A percentile compares a stretch with the other conserved stretches of the same genome.
Evolutionary conservation across 73 alveolate genomes (phyloP).

Genomic region (Effrenium voratum): DNA sequence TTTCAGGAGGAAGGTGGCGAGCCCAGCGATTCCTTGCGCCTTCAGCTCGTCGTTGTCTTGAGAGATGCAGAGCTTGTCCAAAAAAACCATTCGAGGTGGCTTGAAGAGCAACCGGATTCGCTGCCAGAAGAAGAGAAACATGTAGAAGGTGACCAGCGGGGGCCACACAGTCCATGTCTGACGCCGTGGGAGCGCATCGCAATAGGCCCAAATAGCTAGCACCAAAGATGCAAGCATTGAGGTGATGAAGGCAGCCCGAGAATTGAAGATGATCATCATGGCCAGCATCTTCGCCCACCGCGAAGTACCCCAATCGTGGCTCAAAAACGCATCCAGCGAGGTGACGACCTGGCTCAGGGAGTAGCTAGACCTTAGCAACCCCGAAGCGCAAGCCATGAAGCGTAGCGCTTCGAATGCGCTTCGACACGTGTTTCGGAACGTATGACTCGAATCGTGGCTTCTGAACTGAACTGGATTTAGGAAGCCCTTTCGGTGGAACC

Average conservation of each 20-base stretch:
- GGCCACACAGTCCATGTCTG: background rate
- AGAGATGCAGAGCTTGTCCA: slow-evolving; percentile 38
- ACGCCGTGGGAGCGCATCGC: background rate
- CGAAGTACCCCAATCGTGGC: slow-evolving; percentile 61
- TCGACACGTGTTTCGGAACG: no score
- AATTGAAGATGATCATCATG: slow-evolving; percentile 33
- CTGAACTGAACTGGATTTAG: no score
- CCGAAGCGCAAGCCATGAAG: no score
- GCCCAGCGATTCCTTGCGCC: slow-evolving; percentile 63
- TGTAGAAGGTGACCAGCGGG: background rate
- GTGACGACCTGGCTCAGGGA: no score
- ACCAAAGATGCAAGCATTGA: slow-evolving; percentile 23
- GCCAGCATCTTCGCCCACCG: slow-evolving; percentile 34
- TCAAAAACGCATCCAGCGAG: slow-evolving; percentile 38
- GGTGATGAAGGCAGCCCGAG: slow-evolving; percentile 35
- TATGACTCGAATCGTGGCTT: no score
- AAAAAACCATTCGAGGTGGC: background rate
- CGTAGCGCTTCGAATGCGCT: no score
- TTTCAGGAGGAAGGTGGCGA: slow-evolving; percentile 42
- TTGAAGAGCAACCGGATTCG: slow-evolving; percentile 5
- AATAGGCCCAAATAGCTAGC: slow-evolving; percentile 16
- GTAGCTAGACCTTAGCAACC: no score
- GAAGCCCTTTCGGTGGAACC: no score
- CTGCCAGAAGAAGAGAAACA: slow-evolving; percentile 53
- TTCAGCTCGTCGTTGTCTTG: background rate